These are phyloP conservation scores for Leccinum rimulosum DNA, from an alignment of 768 basidiomycete genomes.

Conservation along the genomic window DNA sequence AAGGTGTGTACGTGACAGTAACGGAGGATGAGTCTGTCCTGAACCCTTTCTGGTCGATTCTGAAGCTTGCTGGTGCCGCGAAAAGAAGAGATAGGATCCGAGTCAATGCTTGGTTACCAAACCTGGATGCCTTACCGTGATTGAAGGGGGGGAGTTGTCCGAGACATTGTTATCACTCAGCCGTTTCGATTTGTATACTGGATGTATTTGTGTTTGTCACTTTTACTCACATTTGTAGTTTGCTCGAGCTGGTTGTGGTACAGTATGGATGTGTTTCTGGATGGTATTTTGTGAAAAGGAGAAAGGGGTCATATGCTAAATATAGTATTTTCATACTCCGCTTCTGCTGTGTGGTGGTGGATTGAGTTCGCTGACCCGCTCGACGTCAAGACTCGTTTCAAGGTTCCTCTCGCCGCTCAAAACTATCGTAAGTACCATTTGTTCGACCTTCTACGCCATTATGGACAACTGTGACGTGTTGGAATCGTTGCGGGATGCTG, in stretches of 20 bases:
- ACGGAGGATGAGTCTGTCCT: background rate
- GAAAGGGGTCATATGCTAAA: conserved; percentile 12
- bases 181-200: conserved; percentile 1
- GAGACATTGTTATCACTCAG: background rate
- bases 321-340: conserved; percentile 25
- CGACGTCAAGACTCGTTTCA: conserved; percentile 38
- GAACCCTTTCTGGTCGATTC: background rate
- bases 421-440: conserved; percentile 22
- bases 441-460: background rate
- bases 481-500: conserved; percentile 23
- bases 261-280: too few relatives aligned
- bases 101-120: background rate
- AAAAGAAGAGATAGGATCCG: background rate
- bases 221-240: background rate
- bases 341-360: conserved; percentile 5
- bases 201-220: background rate
- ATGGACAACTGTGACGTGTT: conserved; percentile 4
- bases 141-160: conserved; percentile 2
- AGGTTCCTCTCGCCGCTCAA: conserved; percentile 25
- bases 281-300: too few relatives aligned
- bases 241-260: background rate
- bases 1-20: conserved; percentile 17
- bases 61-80: background rate
- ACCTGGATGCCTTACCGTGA: conserved; percentile 8
- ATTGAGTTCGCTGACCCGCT: conserved; percentile 29